These are phyloP conservation scores for Apiotrichum laibachii DNA, from an alignment of 1,284 basidiomycete genomes.

Conservation along the genomic window DNA sequence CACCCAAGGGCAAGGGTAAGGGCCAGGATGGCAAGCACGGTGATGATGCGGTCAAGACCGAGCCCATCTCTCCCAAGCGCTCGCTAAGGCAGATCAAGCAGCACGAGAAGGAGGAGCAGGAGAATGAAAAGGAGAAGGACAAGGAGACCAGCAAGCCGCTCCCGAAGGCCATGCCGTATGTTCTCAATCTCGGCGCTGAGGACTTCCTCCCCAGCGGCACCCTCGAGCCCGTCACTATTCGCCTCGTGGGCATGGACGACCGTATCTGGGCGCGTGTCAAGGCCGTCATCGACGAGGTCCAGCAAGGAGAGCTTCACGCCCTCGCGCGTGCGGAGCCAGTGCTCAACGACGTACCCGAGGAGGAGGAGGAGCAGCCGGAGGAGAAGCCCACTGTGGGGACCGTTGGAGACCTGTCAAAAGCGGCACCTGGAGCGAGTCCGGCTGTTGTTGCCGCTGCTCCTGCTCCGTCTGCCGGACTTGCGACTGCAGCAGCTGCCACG, in stretches of 20 bases:
- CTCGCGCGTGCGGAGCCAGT: conserved; percentile 30
- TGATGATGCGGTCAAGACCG: conserved; percentile 1
- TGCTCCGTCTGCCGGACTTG: neutral
- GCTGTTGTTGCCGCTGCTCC: neutral
- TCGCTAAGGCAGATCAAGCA: conserved; percentile 4
- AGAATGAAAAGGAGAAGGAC: neutral
- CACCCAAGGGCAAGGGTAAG: neutral
- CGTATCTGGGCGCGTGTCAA: conserved; percentile 35
- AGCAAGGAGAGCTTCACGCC: conserved; percentile 27
- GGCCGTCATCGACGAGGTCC: conserved; percentile 28
- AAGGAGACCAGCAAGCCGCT: neutral
- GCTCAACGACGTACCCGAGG: conserved; percentile 16
- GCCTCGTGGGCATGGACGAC: conserved; percentile 34
- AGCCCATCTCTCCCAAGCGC: conserved; percentile 9
- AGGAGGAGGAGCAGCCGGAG: neutral
- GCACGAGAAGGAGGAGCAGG: no score
- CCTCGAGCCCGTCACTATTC: conserved; percentile 38
- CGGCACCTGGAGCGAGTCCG: neutral
- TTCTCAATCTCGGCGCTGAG: conserved; percentile 40
- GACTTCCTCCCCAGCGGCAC: conserved; percentile 30
- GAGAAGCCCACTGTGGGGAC: neutral
- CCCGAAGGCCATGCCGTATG: neutral
- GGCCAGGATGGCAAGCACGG: neutral
- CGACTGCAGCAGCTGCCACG: neutral
- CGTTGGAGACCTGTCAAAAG: no score